Base-by-base conservation (phyloP, 768 basidiomycete species). In the Amylocystis lapponica region DNA sequence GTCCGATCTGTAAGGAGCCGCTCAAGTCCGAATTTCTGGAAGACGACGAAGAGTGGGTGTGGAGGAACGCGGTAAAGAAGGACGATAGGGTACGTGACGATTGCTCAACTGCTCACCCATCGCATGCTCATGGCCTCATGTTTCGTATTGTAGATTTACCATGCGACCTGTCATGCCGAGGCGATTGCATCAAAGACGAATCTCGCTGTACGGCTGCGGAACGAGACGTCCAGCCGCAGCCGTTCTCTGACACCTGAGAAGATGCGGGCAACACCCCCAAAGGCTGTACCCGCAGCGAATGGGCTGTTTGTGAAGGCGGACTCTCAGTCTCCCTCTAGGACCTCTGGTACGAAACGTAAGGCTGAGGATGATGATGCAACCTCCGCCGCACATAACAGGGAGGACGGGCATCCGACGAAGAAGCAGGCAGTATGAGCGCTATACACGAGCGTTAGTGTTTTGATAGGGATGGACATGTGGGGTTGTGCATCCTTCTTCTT, bases 41-140 rank as follows among this genome's bases (percentile, higher is more conserved):
- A 60, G 94, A 96, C 36, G 92, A 94, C 48, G 95, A 97, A 67
- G 95, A 96, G 48, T 98, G 94, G 94, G 86, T 96, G 11, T 99
- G 92, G 92, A 79, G 76, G 59, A 95, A 99, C 58, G 91, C 94
- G 0, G 72, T 90, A 16, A 78, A 73, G 63, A 82, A 83, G 48
- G 89, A 95, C 51, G 86, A 86, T 45, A 78, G 77, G 70, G 92
- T 92, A 61, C 42, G 82, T 66, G n/a, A 20, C 31, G 39, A 46
- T 22, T 41, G 17, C 27, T n/a, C n/a, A n/a, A n/a, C n/a, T n/a
- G n/a, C n/a, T n/a, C n/a, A n/a, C n/a, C 20, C 4, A 10, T 47
- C 4, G 13, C 9, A 13, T 13, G 4, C n/a, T 21, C 3, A 27
- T 39, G 14, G 20, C 38, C 49, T 51, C 39, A 11, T 41, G 40